Conservation (phyloP, 352 stramenopile species). For the Phytopythium aichiense region DNA sequence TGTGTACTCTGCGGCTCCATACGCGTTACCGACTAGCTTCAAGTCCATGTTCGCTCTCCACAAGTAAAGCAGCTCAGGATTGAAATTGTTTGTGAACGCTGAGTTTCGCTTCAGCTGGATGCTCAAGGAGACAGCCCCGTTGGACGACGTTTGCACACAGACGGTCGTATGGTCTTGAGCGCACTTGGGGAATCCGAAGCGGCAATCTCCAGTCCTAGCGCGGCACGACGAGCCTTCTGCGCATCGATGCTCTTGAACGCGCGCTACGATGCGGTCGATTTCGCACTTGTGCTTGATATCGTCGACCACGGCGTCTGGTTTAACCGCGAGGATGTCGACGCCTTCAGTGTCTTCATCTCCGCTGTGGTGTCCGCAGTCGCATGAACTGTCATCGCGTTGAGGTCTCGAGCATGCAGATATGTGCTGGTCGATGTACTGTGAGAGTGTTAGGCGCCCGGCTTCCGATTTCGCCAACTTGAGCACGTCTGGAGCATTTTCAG, state of each 20-base stretch:
- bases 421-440: conserved; percentile 10
- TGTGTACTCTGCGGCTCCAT: conserved; percentile 21
- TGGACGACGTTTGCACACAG: not conserved
- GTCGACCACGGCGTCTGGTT: not conserved
- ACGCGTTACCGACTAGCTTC: conserved; percentile 20
- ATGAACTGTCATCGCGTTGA: conserved; percentile 5
- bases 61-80: not conserved
- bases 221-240: conserved; percentile 7
- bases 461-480: too few species aligned
- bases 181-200: conserved; percentile 13
- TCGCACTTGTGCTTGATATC: conserved; percentile 7
- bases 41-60: conserved; percentile 29
- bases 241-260: conserved; percentile 14
- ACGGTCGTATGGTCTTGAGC: not conserved
- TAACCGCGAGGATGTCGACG: conserved; percentile 1
- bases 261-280: conserved; percentile 7
- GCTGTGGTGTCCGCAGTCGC: not conserved
- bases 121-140: not conserved
- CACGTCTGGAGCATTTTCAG: conserved; percentile 15
- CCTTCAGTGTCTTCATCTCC: too few species aligned
- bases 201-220: not conserved
- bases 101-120: conserved; percentile 6
- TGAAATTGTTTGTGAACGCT: conserved; percentile 12
- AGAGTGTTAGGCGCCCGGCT: too few species aligned
- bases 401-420: too few species aligned